A percentile compares a stretch with the other conserved stretches of the same genome.
phyloP scores from a whole-genome alignment of 129 eudicot genomes.

The Helichrysum umbraculigerum region DNA sequence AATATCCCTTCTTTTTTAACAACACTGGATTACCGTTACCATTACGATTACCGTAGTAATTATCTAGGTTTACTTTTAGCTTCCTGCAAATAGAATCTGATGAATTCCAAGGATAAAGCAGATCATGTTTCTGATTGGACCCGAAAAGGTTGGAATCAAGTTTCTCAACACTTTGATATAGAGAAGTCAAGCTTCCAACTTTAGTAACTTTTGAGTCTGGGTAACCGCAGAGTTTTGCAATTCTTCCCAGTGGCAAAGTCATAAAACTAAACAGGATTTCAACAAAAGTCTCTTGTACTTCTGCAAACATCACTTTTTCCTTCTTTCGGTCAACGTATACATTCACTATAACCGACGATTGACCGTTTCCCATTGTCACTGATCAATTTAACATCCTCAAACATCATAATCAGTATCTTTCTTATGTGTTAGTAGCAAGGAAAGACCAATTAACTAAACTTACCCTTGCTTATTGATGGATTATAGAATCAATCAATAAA shows the following conservation, averaged over 20 bases:
- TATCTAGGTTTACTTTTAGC: slow-evolving; percentile 30
- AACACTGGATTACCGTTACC: slow-evolving; percentile 14
- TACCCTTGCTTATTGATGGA: too few species aligned
- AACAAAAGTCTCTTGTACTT: slow-evolving; percentile 34
- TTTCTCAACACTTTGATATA: slow-evolving; percentile 29
- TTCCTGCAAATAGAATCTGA: slow-evolving; percentile 13
- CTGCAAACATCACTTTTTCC: slow-evolving; percentile 39
- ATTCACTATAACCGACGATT: slow-evolving; percentile 18
- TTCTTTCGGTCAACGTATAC: slow-evolving; percentile 31
- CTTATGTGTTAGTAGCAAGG: too few species aligned
- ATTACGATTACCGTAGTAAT: not conserved
- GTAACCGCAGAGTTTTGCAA: slow-evolving; percentile 18
- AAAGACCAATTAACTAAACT: too few species aligned
- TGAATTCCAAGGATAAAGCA: slow-evolving; percentile 30
- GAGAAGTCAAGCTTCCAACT: slow-evolving; percentile 38
- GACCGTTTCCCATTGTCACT: slow-evolving; percentile 5
- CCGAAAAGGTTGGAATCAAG: slow-evolving; percentile 23
- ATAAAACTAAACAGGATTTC: slow-evolving; percentile 38
- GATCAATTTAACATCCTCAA: too few species aligned
- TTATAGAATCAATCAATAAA: too few species aligned
- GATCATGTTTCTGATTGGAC: not conserved
- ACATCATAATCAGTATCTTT: too few species aligned
- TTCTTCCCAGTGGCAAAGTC: slow-evolving; percentile 46
- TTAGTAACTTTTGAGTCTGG: slow-evolving; percentile 1
- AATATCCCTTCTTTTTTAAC: not conserved